A percentile compares a stretch with the other conserved stretches of the same genome.
phyloP scores from a whole-genome alignment of 805 yeast genomes.

The Torulaspora quercuum region DNA sequence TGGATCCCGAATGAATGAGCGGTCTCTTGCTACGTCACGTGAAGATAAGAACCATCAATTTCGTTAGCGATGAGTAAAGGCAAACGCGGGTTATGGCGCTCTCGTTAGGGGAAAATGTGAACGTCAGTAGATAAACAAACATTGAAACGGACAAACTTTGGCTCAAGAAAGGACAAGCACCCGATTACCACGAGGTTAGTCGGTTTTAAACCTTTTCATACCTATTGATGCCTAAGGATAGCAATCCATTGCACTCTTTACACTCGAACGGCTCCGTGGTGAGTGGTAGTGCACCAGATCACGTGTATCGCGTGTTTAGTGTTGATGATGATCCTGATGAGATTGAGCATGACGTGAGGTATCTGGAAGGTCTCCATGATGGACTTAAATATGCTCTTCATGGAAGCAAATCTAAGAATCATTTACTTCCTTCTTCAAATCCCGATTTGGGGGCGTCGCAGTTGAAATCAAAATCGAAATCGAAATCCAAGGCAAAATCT shows the following conservation, averaged over 20 bases:
- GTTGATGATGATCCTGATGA: conserved; percentile 83
- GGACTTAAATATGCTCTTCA: conserved; percentile 52
- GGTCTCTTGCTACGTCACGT: no score
- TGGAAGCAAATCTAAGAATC: conserved; percentile 13
- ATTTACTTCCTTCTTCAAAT: conserved; percentile 4
- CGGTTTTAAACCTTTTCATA: no score
- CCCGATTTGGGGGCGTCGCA: conserved; percentile 5
- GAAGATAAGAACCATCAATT: no score
- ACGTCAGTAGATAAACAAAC: no score
- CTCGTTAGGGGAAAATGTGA: no score
- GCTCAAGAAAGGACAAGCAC: no score
- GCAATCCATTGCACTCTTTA: conserved; percentile 12
- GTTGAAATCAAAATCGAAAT: conserved; percentile 2
- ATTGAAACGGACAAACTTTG: no score
- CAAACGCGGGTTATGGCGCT: no score
- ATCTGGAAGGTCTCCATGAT: conserved; percentile 69
- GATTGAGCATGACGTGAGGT: conserved; percentile 57
- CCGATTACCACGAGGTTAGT: no score
- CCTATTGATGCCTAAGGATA: conserved; percentile 18
- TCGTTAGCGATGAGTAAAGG: no score
- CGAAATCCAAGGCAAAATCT: conserved; percentile 1
- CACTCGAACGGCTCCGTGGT: conserved; percentile 27
- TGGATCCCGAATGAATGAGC: no score
- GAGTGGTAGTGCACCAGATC: conserved; percentile 21
- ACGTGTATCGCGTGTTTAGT: conserved; percentile 50